Evolutionary conservation across 306 rosid genomes (phyloP), one percentile per base, ranked within the genome.

Genomic region (Parietaria judaica): DNA sequence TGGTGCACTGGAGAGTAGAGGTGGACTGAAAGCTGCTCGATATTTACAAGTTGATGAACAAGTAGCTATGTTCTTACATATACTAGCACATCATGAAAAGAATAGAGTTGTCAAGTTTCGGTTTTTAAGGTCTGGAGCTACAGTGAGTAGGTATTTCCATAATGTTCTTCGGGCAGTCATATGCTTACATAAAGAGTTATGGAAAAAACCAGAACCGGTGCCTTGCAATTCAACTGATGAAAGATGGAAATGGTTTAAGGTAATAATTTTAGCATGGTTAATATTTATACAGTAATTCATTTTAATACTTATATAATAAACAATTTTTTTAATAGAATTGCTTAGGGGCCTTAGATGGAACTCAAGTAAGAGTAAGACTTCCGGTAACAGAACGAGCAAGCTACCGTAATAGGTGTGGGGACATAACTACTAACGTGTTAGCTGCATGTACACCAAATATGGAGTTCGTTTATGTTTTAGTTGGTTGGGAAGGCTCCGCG

Each of bases 191-290:
- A 35, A 47, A 56, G 56, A 31, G 6, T 55, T 66, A 14, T 46
- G 39, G 11, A 56, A 41, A 56, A 56, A 3, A 66, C 64, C 14
- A 11, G 36, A 56, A 14, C 63, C 37, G 0, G 16, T 34, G 49
- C 56, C 46, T 44, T 8, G 36, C 5, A 11, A 56, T 17, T 66
- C 45, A 7, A 66, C 15, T 14, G 36, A 48, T 12, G 56, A 45
- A 3, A 43, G 56, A 15, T 66, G 70, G 46, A 66, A 66, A 66
- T 66, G 70, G 63, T 66, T 66, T 66, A 7, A 59, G 31, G 31
- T 23, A 23, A 2, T n/a, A 49, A 7, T 59, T 6, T n/a, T 38
- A 11, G 12, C 11, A 6, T 36, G 16, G 13, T 14, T 55, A 7
- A 23, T 58, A 7, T 58, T 1, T 4, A 36, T 58, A 13, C 4